Evolutionary conservation across 768 basidiomycete genomes (phyloP).

Genomic region (Podaxis pistillaris): DNA sequence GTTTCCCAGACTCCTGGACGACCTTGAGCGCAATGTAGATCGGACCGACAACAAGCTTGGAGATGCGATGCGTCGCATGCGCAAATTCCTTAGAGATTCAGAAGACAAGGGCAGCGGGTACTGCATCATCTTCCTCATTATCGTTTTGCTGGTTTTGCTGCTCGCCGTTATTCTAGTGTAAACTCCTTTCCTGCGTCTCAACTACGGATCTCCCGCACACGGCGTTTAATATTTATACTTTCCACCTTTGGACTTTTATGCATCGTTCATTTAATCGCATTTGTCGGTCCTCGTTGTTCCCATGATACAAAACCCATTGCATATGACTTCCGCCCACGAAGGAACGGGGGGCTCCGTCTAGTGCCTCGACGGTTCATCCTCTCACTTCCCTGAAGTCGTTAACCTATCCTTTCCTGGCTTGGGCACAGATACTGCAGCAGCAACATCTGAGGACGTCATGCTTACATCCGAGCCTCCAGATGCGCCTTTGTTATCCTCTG

Average conservation of each 20-base stretch:
- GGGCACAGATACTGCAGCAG: conserved; percentile 34
- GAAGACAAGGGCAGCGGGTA: conserved; percentile 91
- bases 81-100: conserved; percentile 80
- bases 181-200: not conserved
- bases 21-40: conserved; percentile 75
- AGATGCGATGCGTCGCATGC: conserved; percentile 65
- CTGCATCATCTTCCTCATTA: conserved; percentile 83
- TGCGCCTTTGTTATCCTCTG: conserved; percentile 21
- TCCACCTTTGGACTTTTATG: not conserved
- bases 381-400: not conserved
- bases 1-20: conserved; percentile 67
- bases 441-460: conserved; percentile 39
- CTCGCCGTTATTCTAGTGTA: conserved; percentile 78
- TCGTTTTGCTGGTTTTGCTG: conserved; percentile 75
- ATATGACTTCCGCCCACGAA: too few relatives aligned
- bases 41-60: conserved; percentile 62
- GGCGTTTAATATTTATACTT: not conserved
- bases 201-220: not conserved
- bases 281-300: not conserved
- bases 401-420: conserved; percentile 27
- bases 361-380: too few relatives aligned
- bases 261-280: not conserved
- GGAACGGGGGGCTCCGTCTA: too few relatives aligned
- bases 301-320: not conserved
- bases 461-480: conserved; percentile 28